Conservation (phyloP, 345 rosid species). For the Triadica sebifera region DNA sequence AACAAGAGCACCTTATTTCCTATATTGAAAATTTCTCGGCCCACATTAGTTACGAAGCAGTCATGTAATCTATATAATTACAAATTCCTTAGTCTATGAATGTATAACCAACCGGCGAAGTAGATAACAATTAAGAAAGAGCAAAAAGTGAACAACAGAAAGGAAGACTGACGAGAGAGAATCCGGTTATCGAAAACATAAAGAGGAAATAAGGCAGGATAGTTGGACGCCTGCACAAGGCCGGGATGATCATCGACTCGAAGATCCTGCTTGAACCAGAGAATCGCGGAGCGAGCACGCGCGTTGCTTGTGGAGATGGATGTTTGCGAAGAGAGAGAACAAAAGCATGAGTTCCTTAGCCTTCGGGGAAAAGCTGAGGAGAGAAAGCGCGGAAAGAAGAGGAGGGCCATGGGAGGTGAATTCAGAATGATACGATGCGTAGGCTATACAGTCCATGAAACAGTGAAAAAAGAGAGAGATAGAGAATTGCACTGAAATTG, state of each 20-base stretch:
- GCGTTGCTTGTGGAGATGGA: conserved; percentile 8
- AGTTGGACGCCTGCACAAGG: conserved; percentile 49
- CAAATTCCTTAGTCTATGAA: neutral
- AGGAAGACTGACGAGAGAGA: conserved; percentile 43
- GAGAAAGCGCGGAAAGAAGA: conserved; percentile 36
- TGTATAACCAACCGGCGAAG: neutral
- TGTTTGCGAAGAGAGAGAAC: conserved; percentile 23
- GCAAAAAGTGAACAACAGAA: neutral
- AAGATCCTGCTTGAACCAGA: conserved; percentile 94
- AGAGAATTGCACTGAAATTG: conserved; percentile 22
- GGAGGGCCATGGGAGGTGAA: conserved; percentile 41
- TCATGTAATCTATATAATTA: neutral
- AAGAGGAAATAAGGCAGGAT: conserved; percentile 51
- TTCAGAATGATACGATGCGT: neutral
- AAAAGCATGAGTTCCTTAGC: conserved; percentile 12
- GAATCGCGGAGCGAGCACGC: conserved; percentile 43
- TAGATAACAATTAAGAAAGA: neutral
- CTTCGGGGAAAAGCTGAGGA: too few species aligned
- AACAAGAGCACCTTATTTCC: neutral
- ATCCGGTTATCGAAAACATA: conserved; percentile 80
- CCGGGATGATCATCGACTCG: conserved; percentile 88
- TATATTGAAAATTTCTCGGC: neutral
- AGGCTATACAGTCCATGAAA: conserved; percentile 29
- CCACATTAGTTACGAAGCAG: neutral
- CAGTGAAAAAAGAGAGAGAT: neutral